These are phyloP conservation scores for Tetraselmis chui DNA, from an alignment of 139 green algal genomes.

Conservation along the genomic window DNA sequence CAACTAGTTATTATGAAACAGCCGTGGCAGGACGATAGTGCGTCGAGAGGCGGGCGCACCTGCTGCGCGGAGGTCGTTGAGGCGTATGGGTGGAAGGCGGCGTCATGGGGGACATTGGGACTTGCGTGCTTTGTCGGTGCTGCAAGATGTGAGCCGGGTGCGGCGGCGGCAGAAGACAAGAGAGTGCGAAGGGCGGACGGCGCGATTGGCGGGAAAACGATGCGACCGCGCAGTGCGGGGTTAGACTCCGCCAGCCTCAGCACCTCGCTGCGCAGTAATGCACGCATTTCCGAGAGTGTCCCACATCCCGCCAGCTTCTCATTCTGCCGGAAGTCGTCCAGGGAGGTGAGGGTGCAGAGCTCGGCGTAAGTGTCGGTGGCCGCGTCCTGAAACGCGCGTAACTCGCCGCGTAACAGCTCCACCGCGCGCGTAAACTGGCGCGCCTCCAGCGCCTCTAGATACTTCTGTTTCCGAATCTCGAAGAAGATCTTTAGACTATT, in stretches of 20 bases:
- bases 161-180: no score
- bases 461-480: background rate
- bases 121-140: no score
- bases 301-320: background rate
- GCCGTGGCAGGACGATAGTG: no score
- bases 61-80: no score
- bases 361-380: background rate
- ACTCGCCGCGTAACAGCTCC: background rate
- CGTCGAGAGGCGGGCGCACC: no score
- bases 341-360: background rate
- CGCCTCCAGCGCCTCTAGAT: background rate
- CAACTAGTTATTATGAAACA: no score
- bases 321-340: background rate
- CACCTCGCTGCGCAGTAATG: background rate
- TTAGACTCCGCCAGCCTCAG: background rate
- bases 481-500: background rate
- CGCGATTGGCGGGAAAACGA: no score
- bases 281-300: background rate
- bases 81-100: no score
- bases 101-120: no score
- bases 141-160: no score
- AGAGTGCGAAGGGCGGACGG: no score
- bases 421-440: background rate
- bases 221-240: background rate
- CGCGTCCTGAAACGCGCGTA: background rate